phyloP scores from a whole-genome alignment of 495 filamentous ascomycete species.

The Aspergillus panamensis region DNA sequence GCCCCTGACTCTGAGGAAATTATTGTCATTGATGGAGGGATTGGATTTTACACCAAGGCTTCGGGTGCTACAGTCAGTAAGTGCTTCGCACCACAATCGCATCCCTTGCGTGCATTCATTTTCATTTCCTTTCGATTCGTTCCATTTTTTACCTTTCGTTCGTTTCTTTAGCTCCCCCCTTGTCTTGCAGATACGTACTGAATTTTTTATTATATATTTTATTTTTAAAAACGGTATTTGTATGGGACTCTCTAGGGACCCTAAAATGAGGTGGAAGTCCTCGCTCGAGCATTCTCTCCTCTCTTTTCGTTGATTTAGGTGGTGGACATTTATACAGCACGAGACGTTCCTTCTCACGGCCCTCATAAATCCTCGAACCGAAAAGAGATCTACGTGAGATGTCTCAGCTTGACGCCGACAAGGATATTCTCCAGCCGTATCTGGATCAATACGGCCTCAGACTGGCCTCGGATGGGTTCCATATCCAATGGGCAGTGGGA shows the following conservation, averaged over 20 bases:
- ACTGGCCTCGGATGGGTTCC: slow-evolving; percentile 33
- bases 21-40: slow-evolving; percentile 7
- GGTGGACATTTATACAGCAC: background rate
- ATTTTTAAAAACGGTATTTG: slow-evolving; percentile 1
- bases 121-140: slow-evolving; percentile 4
- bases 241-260: slow-evolving; percentile 5
- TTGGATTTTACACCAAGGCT: slow-evolving; percentile 17
- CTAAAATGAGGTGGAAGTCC: slow-evolving; percentile 9
- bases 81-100: slow-evolving; percentile 8
- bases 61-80: slow-evolving; percentile 15
- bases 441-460: slow-evolving; percentile 28
- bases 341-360: background rate
- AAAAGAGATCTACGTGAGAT: slow-evolving; percentile 10
- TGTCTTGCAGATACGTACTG: slow-evolving; percentile 14
- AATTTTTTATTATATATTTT: background rate
- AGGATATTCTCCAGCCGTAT: slow-evolving; percentile 19
- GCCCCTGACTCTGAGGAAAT: slow-evolving; percentile 1
- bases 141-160: background rate
- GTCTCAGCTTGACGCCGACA: slow-evolving; percentile 22
- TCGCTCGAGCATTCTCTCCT: background rate
- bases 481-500: slow-evolving; percentile 35
- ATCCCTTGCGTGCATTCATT: slow-evolving; percentile 14
- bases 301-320: background rate
- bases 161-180: slow-evolving; percentile 2
- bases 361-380: background rate